Conservation (phyloP, 306 rosid species). For the Cucurbita ficifolia region DNA sequence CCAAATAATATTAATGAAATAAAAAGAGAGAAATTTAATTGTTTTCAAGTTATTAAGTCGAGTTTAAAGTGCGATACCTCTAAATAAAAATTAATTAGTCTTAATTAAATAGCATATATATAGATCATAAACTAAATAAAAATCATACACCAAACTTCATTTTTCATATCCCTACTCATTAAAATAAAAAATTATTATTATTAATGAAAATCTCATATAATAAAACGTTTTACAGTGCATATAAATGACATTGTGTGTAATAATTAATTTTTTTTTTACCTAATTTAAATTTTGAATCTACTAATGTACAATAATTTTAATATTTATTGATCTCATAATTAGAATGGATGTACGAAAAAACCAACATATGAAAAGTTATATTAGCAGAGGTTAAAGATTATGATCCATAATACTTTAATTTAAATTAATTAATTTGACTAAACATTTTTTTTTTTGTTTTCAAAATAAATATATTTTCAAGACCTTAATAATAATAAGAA, state of each 20-base stretch:
- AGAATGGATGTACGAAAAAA: background rate
- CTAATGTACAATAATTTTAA: background rate
- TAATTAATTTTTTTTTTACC: background rate
- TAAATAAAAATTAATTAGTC: background rate
- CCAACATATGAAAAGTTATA: no score
- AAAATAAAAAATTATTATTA: background rate
- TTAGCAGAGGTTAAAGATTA: background rate
- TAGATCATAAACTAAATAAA: background rate
- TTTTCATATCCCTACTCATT: background rate
- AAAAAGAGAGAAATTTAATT: background rate
- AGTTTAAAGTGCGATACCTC: background rate
- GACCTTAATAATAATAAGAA: background rate
- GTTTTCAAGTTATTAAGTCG: background rate
- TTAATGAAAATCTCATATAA: no score
- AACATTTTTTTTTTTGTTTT: background rate
- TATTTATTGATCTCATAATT: background rate
- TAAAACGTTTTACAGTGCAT: no score
- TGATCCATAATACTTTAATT: background rate
- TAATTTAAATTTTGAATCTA: background rate
- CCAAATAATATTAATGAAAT: background rate
- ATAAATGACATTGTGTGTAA: background rate
- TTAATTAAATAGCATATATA: background rate
- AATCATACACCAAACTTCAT: background rate
- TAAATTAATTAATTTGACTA: background rate
- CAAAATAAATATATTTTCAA: background rate